These are phyloP conservation scores for Fusarium succisae DNA, from an alignment of 2,329 filamentous ascomycete species.

Conservation along the genomic window DNA sequence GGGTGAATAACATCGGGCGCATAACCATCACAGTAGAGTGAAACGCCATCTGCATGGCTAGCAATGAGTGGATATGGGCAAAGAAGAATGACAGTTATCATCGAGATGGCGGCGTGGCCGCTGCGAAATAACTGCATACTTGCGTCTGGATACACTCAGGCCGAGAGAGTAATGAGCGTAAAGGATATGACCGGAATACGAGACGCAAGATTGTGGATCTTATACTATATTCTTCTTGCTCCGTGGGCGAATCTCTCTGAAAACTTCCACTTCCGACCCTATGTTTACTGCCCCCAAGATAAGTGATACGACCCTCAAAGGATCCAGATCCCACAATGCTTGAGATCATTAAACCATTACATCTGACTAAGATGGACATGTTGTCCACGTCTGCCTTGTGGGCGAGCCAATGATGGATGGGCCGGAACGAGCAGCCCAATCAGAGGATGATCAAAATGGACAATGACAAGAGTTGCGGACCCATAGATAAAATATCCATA, in stretches of 20 bases:
- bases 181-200: rapidly evolving
- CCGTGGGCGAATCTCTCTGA: background rate
- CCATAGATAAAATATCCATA: background rate
- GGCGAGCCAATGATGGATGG: background rate
- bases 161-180: background rate
- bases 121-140: background rate
- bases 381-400: background rate
- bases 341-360: background rate
- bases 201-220: background rate
- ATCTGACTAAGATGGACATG: background rate
- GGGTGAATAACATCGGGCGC: background rate
- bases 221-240: background rate
- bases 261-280: background rate
- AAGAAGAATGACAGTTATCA: background rate
- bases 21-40: background rate
- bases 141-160: rapidly evolving
- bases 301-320: background rate
- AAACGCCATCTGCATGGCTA: background rate
- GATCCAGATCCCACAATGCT: background rate
- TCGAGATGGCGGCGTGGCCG: background rate
- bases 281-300: background rate
- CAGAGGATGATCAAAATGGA: background rate
- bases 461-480: background rate
- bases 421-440: background rate
- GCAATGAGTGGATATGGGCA: background rate